Percentiles rank a stretch among this genome's conserved stretches.
Conservation (phyloP, 192 early-diverging fungal species). For the Fimicolochytrium jonesii region DNA sequence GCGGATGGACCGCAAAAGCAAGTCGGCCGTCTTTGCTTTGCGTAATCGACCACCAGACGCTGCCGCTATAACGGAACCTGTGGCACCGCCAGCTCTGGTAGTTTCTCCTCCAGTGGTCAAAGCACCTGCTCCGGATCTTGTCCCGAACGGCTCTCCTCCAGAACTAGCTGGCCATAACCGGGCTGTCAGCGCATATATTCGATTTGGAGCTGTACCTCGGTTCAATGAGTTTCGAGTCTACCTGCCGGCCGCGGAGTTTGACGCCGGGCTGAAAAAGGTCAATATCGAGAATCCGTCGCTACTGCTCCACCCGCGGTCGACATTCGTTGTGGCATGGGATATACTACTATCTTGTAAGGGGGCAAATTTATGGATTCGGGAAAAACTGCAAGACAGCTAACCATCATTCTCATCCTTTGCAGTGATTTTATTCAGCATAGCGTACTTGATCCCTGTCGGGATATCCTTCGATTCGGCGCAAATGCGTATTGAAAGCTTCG, state of each 20-base stretch:
- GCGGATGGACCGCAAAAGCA: no score
- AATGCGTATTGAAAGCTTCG: conserved; percentile 19
- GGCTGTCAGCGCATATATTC: no score
- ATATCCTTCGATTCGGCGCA: conserved; percentile 6
- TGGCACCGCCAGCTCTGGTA: not conserved
- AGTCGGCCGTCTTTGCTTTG: not conserved
- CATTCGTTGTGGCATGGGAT: conserved; percentile 30
- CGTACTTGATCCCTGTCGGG: not conserved
- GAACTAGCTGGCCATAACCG: no score
- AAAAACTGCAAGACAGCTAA: not conserved
- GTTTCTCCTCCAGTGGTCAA: not conserved
- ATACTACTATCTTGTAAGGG: conserved; percentile 31
- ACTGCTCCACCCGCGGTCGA: conserved; percentile 16
- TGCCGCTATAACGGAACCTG: not conserved
- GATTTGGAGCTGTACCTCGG: not conserved
- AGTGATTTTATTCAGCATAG: not conserved
- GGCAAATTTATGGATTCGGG: not conserved
- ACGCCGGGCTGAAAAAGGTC: not conserved
- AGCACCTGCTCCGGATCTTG: not conserved
- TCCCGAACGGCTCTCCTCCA: not conserved
- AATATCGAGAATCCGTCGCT: not conserved
- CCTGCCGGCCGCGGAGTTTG: not conserved
- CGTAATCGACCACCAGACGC: not conserved
- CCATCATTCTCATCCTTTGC: not conserved
- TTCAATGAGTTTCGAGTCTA: not conserved